Evolutionary conservation across 768 basidiomycete genomes (phyloP).

Genomic region (Mycena albidolilacea): DNA sequence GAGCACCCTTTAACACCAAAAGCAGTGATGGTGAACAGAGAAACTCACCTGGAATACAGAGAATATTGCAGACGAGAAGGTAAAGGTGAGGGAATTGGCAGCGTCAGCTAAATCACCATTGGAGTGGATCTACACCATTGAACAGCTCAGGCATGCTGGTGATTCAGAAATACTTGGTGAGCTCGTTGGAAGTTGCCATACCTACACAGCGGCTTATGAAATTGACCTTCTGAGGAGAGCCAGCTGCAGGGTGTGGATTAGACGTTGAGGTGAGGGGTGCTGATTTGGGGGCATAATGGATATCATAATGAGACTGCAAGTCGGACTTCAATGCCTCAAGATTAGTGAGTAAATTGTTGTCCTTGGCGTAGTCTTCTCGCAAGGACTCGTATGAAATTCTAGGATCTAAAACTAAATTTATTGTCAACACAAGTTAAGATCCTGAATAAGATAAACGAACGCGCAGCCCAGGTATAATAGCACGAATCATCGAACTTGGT

Average conservation of each 20-base stretch:
- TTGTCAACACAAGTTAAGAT: background rate
- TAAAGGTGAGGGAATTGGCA: no score
- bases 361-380: background rate
- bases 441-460: background rate
- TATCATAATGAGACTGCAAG: background rate
- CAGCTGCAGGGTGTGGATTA: background rate
- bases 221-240: conserved; percentile 13
- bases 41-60: no score
- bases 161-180: conserved; percentile 14
- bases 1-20: no score
- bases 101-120: no score
- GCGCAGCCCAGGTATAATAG: conserved; percentile 23
- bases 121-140: no score
- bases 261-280: background rate
- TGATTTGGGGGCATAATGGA: background rate
- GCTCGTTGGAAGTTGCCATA: background rate
- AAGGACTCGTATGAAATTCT: conserved; percentile 11
- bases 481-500: conserved; percentile 28
- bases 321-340: conserved; percentile 7
- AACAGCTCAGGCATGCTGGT: background rate
- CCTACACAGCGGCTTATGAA: background rate
- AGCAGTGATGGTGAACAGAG: no score
- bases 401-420: conserved; percentile 21
- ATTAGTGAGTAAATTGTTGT: background rate
- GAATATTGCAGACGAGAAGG: no score